Percentiles rank a stretch among this genome's conserved stretches.
Conservation (phyloP, 176 grass and related monocot genomes). For the Carex kokanica region DNA sequence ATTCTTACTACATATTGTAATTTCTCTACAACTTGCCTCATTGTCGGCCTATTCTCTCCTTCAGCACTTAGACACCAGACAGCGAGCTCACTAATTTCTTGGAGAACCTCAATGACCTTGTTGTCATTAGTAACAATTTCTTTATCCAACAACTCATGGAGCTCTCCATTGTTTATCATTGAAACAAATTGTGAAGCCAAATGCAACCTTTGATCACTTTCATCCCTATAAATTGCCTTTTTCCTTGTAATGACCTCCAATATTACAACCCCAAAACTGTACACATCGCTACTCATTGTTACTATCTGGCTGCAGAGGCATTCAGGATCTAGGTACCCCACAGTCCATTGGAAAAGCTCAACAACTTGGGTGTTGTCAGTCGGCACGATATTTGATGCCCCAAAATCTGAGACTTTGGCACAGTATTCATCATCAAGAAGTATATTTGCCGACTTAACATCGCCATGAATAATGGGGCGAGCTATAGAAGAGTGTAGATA, state of each 20-base stretch:
- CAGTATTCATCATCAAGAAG: constrained; percentile 11
- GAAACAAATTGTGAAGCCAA: constrained; percentile 15
- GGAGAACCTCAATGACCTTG: neutral
- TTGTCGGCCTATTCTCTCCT: constrained; percentile 26
- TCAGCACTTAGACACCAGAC: constrained; percentile 26
- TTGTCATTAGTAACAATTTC: neutral
- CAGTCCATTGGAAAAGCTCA: neutral
- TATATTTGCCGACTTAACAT: constrained; percentile 33
- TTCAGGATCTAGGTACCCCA: constrained; percentile 26
- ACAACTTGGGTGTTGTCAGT: neutral
- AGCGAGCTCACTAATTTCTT: neutral
- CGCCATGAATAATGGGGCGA: constrained; percentile 27
- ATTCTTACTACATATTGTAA: neutral
- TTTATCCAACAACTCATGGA: constrained; percentile 22
- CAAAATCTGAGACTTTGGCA: constrained; percentile 32
- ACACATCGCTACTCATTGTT: constrained; percentile 24
- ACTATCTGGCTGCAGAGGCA: neutral
- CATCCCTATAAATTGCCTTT: neutral
- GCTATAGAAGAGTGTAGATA: constrained; percentile 32
- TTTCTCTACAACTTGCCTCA: constrained; percentile 20
- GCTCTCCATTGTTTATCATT: neutral
- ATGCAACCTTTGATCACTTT: neutral
- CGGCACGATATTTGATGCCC: constrained; percentile 16
- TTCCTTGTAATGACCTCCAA: constrained; percentile 29
- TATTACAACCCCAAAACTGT: constrained; percentile 31